These are phyloP conservation scores for Phytophthora cajani DNA, from an alignment of 352 stramenopile species.

Conservation along the genomic window DNA sequence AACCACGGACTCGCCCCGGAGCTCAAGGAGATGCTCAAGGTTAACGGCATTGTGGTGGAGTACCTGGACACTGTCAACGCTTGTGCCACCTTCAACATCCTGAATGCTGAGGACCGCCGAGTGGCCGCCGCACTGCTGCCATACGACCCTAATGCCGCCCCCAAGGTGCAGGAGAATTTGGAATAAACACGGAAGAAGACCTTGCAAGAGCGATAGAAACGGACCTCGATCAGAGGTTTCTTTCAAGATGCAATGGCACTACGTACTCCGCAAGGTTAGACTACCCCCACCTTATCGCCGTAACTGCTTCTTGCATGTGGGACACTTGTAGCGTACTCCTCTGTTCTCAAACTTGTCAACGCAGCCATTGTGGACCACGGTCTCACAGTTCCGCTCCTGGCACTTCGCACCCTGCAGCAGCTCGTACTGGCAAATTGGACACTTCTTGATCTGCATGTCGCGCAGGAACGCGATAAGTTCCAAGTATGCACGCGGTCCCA, in stretches of 20 bases:
- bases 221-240: background rate
- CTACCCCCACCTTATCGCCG: constrained; percentile 28
- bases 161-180: constrained; percentile 4
- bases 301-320: constrained; percentile 53
- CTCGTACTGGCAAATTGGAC: constrained; percentile 78
- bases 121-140: constrained; percentile 84
- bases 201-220: background rate
- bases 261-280: background rate
- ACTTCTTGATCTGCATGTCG: constrained; percentile 80
- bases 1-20: constrained; percentile 62
- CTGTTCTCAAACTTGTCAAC: constrained; percentile 73
- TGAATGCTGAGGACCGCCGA: constrained; percentile 90
- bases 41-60: constrained; percentile 87
- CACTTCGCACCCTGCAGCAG: constrained; percentile 71
- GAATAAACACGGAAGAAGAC: constrained; percentile 15
- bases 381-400: constrained; percentile 44
- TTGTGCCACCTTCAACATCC: constrained; percentile 91
- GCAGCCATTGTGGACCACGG: constrained; percentile 57
- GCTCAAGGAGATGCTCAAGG: constrained; percentile 80
- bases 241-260: background rate
- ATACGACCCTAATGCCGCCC: constrained; percentile 51
- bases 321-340: constrained; percentile 67
- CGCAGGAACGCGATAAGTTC: constrained; percentile 80
- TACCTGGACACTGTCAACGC: constrained; percentile 87
- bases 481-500: constrained; percentile 74